Base-by-base conservation (phyloP, 2,329 filamentous ascomycete genomes). In the Bipolaris gigantea region DNA sequence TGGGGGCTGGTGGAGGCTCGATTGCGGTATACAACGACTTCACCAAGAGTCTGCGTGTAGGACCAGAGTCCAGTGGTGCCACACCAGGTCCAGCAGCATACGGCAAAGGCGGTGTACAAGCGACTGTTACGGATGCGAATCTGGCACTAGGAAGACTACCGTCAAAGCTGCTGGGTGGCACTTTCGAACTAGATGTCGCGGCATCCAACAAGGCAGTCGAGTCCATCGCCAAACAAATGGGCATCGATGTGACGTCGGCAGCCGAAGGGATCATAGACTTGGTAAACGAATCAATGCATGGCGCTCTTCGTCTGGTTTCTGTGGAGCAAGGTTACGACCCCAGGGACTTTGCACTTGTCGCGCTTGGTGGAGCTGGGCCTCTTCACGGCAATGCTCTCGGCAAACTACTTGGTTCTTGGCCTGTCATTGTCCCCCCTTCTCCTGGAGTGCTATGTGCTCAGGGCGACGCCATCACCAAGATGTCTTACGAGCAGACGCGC, bases 281-380 rank as follows among this genome's bases (percentile, higher is more conserved):
- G 2, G 76, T 79, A 33, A 81, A 81, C 48, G 80, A 82, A 60
- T 77, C 77, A 6, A 81, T 82, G 73, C 78, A 81, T 51, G 79
- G 80, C 4, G 80, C 80, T 11, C 65, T 82, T 25, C 74, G 80
- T 38, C 67, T 81, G 4, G 79, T 82, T 0, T 81, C 80, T 1
- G 76, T 82, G 4, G 80, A 82, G 57, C 79, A 81, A 61, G 80
- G 80, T 33, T 79, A 80, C 50, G 79, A 82, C 54, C 79, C 80
- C 21, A 71, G 76, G 9, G 78, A 81, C 35, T 81, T 81, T 59
- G 78, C 79, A 3, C 70, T 82, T 4, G 79, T 81, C 5, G 79
- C 77, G 1, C 80, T 81, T 55, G 80, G 80, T 27, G 80, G 80
- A 46, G 80, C 79, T 19, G 80, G 80, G 0, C 80, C 80, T 16